Evolutionary conservation across 1,284 basidiomycete species (phyloP), one percentile per base, ranked within the genome.

Genomic region (Anthracocystis setariae): DNA sequence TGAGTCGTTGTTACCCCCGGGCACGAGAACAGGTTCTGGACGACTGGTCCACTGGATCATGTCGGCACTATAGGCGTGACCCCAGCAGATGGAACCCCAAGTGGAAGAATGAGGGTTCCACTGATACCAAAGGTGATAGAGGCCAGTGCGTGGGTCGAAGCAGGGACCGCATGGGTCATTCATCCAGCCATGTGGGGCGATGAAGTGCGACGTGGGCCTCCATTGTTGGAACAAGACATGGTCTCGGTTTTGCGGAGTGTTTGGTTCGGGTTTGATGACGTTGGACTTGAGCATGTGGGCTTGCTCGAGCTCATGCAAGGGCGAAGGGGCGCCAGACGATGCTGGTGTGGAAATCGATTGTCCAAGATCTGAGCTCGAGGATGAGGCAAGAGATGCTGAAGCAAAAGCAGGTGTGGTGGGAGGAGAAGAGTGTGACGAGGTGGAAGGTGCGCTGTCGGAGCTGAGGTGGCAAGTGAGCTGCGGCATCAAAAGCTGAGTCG

Each of bases 21-120:
- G 71, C n/a, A 55, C 46, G 29, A 76, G 23, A 10, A 65, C 64
- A 13, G 72, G 59, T 21, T 57, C 20, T 3, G 45, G 44, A 35
- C 57, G 73, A 15, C 55, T 65, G 10, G 68, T 71, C 76, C 76
- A 77, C 45, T 65, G 70, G 18, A 74, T 55, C 50, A 77, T 55
- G 33, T 74, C 66, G 15, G n/a, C 20, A 40, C 74, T 74, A 42
- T 50, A 63, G 7, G 67, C 71, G 25, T 76, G 76, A 3, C 70
- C 66, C 76, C 76, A 77, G 47, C 54, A 58, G 57, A 77, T 76
- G 60, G 64, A 72, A 38, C 76, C 76, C 76, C 76, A 77, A 0
- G 64, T 73, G 2, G 73, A 70, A 7, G 61, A 67, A 17, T 59
- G 44, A 1, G 76, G 76, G 21, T 77, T 77, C 66, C 73, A 77